Evolutionary conservation across 2,329 filamentous ascomycete genomes (phyloP).

Genomic region (Trichoderma harzianum): DNA sequence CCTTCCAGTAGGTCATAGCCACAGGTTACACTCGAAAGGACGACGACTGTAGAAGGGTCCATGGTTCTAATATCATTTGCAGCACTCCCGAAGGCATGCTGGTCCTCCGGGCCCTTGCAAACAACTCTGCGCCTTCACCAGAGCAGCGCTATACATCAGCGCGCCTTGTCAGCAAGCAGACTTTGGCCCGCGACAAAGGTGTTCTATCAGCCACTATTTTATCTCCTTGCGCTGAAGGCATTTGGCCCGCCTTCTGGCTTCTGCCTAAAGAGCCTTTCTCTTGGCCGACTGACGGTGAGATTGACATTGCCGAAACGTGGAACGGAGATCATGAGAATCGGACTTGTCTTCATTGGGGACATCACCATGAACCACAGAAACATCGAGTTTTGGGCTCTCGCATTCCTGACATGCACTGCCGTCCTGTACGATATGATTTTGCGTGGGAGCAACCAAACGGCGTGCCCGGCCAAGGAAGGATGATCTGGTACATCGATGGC

Average conservation of each 20-base stretch:
- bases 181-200: constrained; percentile 48
- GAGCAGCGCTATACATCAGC: constrained; percentile 52
- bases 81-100: constrained; percentile 48
- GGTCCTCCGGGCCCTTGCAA: constrained; percentile 50
- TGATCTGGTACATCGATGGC: constrained; percentile 60
- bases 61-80: background rate
- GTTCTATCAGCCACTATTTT: constrained; percentile 50
- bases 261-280: constrained; percentile 55
- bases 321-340: constrained; percentile 55
- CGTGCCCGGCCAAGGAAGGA: constrained; percentile 41
- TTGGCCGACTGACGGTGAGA: constrained; percentile 58
- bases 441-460: constrained; percentile 51
- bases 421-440: constrained; percentile 52
- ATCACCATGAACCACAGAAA: constrained; percentile 53
- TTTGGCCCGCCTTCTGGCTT: constrained; percentile 63
- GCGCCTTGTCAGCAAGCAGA: constrained; percentile 51
- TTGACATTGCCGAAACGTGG: constrained; percentile 62
- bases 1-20: constrained; percentile 42
- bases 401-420: constrained; percentile 45
- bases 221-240: constrained; percentile 52
- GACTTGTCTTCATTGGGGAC: constrained; percentile 58
- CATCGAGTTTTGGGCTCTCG: constrained; percentile 53
- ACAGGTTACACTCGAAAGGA: background rate
- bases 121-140: constrained; percentile 30
- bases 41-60: background rate